Evolutionary conservation across 768 basidiomycete genomes (phyloP), one percentile per base, ranked within the genome.

Genomic region (Boletus subparvulus): DNA sequence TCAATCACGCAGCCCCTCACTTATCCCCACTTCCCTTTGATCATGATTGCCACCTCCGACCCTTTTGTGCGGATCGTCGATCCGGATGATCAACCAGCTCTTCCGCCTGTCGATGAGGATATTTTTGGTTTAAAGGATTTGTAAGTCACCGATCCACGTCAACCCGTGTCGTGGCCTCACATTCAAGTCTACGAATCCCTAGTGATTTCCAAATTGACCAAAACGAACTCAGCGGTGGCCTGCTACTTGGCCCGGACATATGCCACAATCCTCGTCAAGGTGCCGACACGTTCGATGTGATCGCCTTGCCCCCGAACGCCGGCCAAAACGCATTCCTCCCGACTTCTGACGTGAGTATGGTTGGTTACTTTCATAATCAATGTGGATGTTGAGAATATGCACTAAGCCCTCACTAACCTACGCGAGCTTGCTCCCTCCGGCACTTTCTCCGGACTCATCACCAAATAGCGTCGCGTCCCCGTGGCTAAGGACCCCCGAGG

Each of bases 381-480:
- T 40, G 10, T 47, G 5, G 43, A 17, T 49, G n/a, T 17, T 55
- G 14, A 61, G 16, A 56, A n/a, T 10, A 40, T 30, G 36, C 10
- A 24, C 44, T 7, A 40, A 66, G 65, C 16, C 17, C 4, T 42
- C 52, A 17, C 24, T 37, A 0, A 36, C 52, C 3, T 50, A 49
- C 10, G 11, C 55, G 6, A 35, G 11, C 14, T 11, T 57, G 7
- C 40, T 47, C 14, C 67, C 58, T 19, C 63, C 69, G 0, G 55
- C 47, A 0, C 57, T 69, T 12, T 72, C 70, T 7, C 70, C 67
- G 0, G 69, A 73, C 21, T 46, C 48, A 3, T 70, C 69, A 1
- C 69, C 69, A 0, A 48, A 39, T 3, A 67, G 67, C 16, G 40
- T 55, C 33, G 57, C 56, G n/a, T 71, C 69, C 6, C 57, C 65